A percentile compares a stretch with the other conserved stretches of the same genome.
phyloP scores from a whole-genome alignment of 257 asterid genomes.

The Rubia yunnanensis region DNA sequence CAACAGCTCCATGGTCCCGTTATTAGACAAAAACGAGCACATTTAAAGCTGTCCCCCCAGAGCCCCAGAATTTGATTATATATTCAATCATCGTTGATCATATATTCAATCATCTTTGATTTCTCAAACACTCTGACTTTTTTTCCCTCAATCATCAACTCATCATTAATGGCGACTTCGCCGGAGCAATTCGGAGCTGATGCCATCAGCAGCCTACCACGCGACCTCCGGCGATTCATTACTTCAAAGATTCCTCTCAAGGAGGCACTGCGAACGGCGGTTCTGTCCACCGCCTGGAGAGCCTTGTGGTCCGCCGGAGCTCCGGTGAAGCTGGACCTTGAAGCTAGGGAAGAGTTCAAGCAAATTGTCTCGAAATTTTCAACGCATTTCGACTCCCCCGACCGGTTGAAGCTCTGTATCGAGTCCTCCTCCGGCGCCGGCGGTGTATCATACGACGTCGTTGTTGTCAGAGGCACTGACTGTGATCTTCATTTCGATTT shows the following conservation, averaged over 20 bases:
- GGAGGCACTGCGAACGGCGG: constrained; percentile 11
- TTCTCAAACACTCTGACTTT: too few species aligned
- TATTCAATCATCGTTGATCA: neutral
- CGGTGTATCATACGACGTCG: constrained; percentile 1
- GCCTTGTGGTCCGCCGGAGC: neutral
- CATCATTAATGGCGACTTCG: neutral
- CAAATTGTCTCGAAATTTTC: neutral
- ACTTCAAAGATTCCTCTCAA: constrained; percentile 9
- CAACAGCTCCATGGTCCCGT: too few species aligned
- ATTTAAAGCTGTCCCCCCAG: neutral
- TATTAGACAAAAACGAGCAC: neutral
- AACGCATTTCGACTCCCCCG: neutral
- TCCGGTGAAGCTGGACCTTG: neutral
- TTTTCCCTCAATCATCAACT: too few species aligned
- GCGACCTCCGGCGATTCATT: neutral
- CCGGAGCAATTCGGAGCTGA: constrained; percentile 5
- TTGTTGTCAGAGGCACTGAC: neutral
- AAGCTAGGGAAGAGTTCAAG: neutral
- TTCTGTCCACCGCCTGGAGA: constrained; percentile 9
- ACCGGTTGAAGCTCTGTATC: neutral
- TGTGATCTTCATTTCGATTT: constrained; percentile 10
- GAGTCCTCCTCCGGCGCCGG: neutral
- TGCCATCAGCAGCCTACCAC: constrained; percentile 9
- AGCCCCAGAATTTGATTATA: neutral
- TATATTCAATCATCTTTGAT: neutral